Conservation (phyloP, 192 early-diverging fungal genomes). For the Obelidium mucronatum region DNA sequence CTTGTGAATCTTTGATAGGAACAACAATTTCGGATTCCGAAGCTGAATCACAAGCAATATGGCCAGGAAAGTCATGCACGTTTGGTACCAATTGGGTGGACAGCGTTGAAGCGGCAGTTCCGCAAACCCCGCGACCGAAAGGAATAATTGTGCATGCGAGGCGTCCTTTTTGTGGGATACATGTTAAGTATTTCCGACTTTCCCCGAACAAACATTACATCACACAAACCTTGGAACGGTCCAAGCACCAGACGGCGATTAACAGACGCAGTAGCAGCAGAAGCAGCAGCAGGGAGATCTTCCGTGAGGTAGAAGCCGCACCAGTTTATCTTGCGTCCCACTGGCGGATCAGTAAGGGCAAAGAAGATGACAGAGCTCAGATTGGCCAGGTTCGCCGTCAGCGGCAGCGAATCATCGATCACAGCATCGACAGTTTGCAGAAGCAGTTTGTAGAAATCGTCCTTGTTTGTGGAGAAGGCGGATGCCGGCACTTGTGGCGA, state of each 20-base stretch:
- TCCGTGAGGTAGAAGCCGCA: constrained; percentile 83
- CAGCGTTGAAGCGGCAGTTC: constrained; percentile 71
- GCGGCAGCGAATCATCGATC: constrained; percentile 71
- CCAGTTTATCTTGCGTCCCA: constrained; percentile 57
- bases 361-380: constrained; percentile 81
- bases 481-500: not conserved
- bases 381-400: constrained; percentile 84
- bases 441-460: constrained; percentile 77
- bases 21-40: constrained; percentile 88
- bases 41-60: constrained; percentile 92
- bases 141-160: constrained; percentile 87
- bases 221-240: constrained; percentile 96
- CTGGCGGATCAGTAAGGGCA: constrained; percentile 62
- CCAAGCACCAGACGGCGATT: constrained; percentile 80
- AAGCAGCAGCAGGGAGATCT: constrained; percentile 7
- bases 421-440: constrained; percentile 63
- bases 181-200: no score
- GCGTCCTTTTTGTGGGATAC: no score
- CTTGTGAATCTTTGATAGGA: constrained; percentile 57
- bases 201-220: no score
- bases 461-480: constrained; percentile 47
- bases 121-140: constrained; percentile 90
- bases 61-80: constrained; percentile 83
- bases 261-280: no score
- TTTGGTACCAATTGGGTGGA: constrained; percentile 73